Base-by-base conservation (phyloP, 1,139 yeast genomes). In the Kurtzmaniella natalensis region DNA sequence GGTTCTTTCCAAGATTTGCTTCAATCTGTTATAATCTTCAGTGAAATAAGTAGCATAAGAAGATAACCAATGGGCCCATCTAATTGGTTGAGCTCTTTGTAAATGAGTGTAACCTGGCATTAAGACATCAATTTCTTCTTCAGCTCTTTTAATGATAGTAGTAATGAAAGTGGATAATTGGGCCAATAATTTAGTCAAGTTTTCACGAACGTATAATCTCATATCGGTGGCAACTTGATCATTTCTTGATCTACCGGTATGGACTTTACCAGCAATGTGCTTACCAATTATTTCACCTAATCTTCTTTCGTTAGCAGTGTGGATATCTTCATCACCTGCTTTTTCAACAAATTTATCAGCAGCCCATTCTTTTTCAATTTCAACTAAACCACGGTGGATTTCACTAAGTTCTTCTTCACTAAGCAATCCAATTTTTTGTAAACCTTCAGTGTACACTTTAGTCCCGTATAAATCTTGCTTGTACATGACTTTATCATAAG, bases 61-160 rank as follows among this genome's bases (percentile, higher is more conserved):
- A 45, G 94, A 79, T 46, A 92, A 70, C 96, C 96, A 89, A 58
- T 92, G 99, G 1, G 97, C 72, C 99, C 99, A 92, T 64, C 99
- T 79, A 54, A 92, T 92, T 17, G 99, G 99, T 61, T 92, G 99
- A 3, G 98, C 98, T 57, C 96, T 83, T 71, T 92, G 99, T 58
- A 92, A 70, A 64, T 92, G 99, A 11, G 99, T 92, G 64, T 92
- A 92, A 23, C 99, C 99, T 8, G 99, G 99, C 97, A 92, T 89
- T 55, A 92, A 72, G 17, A 83, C 85, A 47, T 83, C 95, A 39
- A 92, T 84, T 63, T 92, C 99, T 32, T 70, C 60, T 50, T 77
- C 81, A 4, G 95, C 96, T 52, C 99, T 78, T 38, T 70, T 70
- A 33, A 79, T 55, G 47, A 92, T 74, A 18, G 81, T 81, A 40